Conservation (phyloP, 73 alveolate genomes). For the Uronychia setigera region DNA sequence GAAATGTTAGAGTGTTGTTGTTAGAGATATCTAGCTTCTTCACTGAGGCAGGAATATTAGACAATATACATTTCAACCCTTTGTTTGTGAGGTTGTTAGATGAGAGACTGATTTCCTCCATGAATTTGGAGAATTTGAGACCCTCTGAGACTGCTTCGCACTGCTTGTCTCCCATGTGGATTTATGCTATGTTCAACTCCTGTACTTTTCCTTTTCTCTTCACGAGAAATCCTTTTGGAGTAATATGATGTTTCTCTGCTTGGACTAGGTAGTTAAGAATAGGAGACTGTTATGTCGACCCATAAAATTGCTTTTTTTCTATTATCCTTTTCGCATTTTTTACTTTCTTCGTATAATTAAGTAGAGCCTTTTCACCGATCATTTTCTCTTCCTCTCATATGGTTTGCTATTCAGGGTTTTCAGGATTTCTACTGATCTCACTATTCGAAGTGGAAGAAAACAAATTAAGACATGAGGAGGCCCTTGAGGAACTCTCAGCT, state of each 20-base stretch:
- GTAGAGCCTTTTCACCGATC: conserved; percentile 29
- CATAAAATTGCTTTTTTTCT: neutral
- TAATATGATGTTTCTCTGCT: conserved; percentile 20
- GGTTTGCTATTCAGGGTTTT: no score
- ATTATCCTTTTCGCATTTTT: neutral
- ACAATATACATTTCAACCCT: conserved; percentile 12
- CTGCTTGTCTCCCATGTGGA: conserved; percentile 50
- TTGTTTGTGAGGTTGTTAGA: conserved; percentile 5
- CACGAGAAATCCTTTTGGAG: conserved; percentile 53
- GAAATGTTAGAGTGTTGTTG: conserved; percentile 2
- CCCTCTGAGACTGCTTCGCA: conserved; percentile 56
- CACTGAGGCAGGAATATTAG: neutral
- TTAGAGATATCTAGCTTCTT: conserved; percentile 8
- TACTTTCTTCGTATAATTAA: conserved; percentile 7
- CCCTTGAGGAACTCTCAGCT: no score
- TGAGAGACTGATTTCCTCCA: conserved; percentile 10
- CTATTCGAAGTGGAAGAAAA: no score
- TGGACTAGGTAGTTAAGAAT: conserved; percentile 21
- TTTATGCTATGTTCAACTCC: conserved; percentile 26
- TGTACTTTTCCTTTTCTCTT: conserved; percentile 42
- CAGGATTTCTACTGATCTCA: no score
- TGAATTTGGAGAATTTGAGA: conserved; percentile 16
- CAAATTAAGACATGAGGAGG: no score
- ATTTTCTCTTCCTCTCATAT: conserved; percentile 29
- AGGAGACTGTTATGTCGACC: conserved; percentile 31